These are phyloP conservation scores for Diplodia sapinea DNA, from an alignment of 2,329 filamentous ascomycete genomes.

Conservation along the genomic window DNA sequence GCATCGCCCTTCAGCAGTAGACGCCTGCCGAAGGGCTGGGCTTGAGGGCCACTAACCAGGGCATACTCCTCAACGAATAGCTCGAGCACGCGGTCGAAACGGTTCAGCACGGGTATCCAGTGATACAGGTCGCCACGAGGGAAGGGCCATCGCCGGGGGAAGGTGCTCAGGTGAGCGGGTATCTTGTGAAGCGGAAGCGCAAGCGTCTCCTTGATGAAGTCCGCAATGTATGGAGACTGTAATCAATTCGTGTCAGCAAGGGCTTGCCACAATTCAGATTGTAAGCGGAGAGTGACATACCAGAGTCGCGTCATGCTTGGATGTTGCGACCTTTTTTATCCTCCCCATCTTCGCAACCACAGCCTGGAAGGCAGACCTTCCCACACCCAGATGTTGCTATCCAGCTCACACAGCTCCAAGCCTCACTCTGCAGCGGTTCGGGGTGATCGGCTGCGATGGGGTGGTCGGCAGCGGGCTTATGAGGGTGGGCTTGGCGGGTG, in stretches of 20 bases:
- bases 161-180: conserved; percentile 75
- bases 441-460: conserved; percentile 18
- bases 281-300: conserved; percentile 41
- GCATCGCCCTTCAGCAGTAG: conserved; percentile 66
- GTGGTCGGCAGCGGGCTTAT: conserved; percentile 2
- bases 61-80: conserved; percentile 80
- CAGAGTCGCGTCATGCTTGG: conserved; percentile 60
- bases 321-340: conserved; percentile 62
- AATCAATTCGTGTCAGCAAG: conserved; percentile 18
- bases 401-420: conserved; percentile 18
- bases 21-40: conserved; percentile 71
- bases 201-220: conserved; percentile 76
- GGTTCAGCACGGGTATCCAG: conserved; percentile 94
- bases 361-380: conserved; percentile 44
- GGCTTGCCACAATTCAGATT: not conserved
- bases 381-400: conserved; percentile 34
- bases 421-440: conserved; percentile 5
- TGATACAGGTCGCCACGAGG: conserved; percentile 95
- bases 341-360: conserved; percentile 54
- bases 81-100: conserved; percentile 89
- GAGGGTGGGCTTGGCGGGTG: conserved; percentile 22
- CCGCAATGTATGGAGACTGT: conserved; percentile 85
- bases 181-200: conserved; percentile 75
- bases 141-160: conserved; percentile 92
- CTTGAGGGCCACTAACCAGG: conserved; percentile 80